Conservation (phyloP, 805 yeast genomes). For the Isabelozyma gotoi region DNA sequence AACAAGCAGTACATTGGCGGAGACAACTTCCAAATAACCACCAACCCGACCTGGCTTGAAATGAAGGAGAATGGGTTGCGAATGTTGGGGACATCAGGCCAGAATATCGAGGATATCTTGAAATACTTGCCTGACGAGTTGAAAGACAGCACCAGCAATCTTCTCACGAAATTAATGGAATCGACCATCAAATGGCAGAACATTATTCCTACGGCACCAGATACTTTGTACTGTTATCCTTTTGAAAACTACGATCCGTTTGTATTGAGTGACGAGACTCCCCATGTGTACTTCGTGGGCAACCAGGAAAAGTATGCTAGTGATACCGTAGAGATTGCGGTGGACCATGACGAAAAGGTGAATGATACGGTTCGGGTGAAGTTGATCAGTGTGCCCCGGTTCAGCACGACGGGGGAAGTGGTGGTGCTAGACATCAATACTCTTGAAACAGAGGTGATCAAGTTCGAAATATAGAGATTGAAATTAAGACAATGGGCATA, state of each 20-base stretch:
- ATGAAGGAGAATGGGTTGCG: conserved; percentile 46
- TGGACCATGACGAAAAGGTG: conserved; percentile 15
- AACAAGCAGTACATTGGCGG: conserved; percentile 42
- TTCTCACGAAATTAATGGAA: conserved; percentile 47
- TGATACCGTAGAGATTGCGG: conserved; percentile 33
- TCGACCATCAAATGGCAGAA: conserved; percentile 80
- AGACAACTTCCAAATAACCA: conserved; percentile 24
- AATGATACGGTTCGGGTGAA: conserved; percentile 33
- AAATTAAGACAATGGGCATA: not conserved
- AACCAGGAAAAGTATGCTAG: conserved; percentile 69
- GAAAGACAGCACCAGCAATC: conserved; percentile 35
- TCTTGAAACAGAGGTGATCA: conserved; percentile 49
- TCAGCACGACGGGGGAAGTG: conserved; percentile 58
- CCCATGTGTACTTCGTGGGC: conserved; percentile 85
- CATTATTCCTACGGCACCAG: conserved; percentile 93
- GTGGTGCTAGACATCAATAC: conserved; percentile 20
- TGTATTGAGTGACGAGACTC: conserved; percentile 63
- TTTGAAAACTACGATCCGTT: conserved; percentile 78
- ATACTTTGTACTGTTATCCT: conserved; percentile 89
- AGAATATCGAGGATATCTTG: conserved; percentile 73
- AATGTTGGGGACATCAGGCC: conserved; percentile 79
- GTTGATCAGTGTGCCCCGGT: conserved; percentile 69
- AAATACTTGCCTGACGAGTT: conserved; percentile 55
- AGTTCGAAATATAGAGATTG: conserved; percentile 12
- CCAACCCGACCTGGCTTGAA: conserved; percentile 75